phyloP scores from a whole-genome alignment of 495 filamentous ascomycete genomes.

The Penicillium canariense region DNA sequence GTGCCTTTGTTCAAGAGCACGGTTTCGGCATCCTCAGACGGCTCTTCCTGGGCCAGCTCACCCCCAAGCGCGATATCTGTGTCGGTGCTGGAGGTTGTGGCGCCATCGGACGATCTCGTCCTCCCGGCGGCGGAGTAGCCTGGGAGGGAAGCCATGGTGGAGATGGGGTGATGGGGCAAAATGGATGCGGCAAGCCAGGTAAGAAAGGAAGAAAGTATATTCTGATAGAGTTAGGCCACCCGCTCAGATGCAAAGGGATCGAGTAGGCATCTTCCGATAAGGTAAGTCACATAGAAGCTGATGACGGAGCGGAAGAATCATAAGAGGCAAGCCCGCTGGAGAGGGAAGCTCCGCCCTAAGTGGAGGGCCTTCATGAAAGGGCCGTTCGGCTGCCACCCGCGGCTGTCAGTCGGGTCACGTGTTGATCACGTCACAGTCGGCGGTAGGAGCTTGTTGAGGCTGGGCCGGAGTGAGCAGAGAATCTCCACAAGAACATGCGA shows the following conservation, averaged over 20 bases:
- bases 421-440: slow-evolving; percentile 1
- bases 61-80: slow-evolving; percentile 9
- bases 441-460: not conserved
- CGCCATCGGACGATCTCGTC: slow-evolving; percentile 31
- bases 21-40: slow-evolving; percentile 39
- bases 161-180: not conserved
- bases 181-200: not conserved
- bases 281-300: not conserved
- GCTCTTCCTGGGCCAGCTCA: slow-evolving; percentile 14
- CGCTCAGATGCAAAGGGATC: not conserved
- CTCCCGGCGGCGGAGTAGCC: slow-evolving; percentile 31
- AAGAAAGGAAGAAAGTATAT: not conserved
- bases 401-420: slow-evolving; percentile 7
- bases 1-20: slow-evolving; percentile 42
- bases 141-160: slow-evolving; percentile 41
- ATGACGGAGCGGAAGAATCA: not conserved
- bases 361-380: slow-evolving; percentile 4
- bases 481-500: not conserved
- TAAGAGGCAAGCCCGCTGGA: not conserved
- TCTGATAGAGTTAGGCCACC: not conserved
- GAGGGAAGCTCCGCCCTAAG: slow-evolving; percentile 1
- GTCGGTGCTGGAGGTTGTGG: slow-evolving; percentile 24
- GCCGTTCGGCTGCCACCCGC: slow-evolving; percentile 3
- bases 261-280: not conserved
- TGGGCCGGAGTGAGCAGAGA: not conserved